phyloP scores from a whole-genome alignment of 768 basidiomycete genomes.

The Serendipita vermifera region DNA sequence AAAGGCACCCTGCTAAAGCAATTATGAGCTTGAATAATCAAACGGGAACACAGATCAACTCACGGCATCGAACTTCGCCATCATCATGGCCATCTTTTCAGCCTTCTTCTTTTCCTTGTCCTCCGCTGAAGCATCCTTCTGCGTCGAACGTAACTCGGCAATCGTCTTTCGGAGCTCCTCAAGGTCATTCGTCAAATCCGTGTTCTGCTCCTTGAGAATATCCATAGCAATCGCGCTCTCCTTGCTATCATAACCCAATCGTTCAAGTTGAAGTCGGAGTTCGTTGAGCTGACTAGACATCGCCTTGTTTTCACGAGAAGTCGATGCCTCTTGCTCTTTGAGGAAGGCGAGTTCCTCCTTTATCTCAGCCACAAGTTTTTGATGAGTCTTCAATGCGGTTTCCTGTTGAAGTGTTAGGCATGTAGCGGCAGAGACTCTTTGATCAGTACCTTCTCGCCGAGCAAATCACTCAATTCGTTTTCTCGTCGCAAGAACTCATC shows the following conservation, averaged over 20 bases:
- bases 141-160: constrained; percentile 60
- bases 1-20: constrained; percentile 72
- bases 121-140: constrained; percentile 77
- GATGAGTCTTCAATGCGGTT: constrained; percentile 59
- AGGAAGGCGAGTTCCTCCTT: constrained; percentile 80
- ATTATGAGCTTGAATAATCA: constrained; percentile 1
- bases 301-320: constrained; percentile 82
- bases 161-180: constrained; percentile 79
- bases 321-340: constrained; percentile 75
- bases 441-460: constrained; percentile 56
- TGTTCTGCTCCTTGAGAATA: constrained; percentile 88
- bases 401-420: constrained; percentile 33
- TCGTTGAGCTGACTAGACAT: constrained; percentile 93
- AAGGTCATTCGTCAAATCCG: constrained; percentile 71
- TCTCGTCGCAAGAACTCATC: constrained; percentile 94
- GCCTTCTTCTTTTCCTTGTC: constrained; percentile 99
- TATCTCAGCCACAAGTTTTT: constrained; percentile 78
- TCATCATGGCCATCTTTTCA: constrained; percentile 99
- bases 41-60: constrained; percentile 22
- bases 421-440: not conserved
- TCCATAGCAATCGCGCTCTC: constrained; percentile 87
- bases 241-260: constrained; percentile 91
- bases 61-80: constrained; percentile 96
- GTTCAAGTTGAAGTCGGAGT: constrained; percentile 77
- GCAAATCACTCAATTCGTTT: constrained; percentile 87